These are phyloP conservation scores for Fusarium sp. DNA, from an alignment of 2,329 filamentous ascomycete species.

Conservation along the genomic window DNA sequence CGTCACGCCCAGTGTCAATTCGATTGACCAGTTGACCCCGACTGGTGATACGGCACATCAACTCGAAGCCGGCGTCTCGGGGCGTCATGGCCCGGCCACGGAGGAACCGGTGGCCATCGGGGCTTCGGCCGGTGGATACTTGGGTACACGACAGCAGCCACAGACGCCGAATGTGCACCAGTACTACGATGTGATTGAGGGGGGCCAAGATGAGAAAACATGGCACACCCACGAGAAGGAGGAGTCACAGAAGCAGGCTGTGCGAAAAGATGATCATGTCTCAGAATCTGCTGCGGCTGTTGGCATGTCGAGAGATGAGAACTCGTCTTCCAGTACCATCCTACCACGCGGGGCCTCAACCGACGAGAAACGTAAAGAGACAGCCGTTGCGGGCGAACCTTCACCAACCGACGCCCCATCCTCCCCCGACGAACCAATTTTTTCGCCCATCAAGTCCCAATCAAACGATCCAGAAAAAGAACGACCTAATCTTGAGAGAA, in stretches of 20 bases:
- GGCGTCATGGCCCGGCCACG: conserved; percentile 3
- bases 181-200: not conserved
- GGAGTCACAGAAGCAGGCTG: not conserved
- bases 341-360: not conserved
- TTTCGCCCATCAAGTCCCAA: conserved; percentile 45
- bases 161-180: not conserved
- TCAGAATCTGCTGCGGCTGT: not conserved
- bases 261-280: not conserved
- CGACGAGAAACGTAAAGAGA: conserved; percentile 3
- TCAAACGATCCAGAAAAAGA: conserved; percentile 25
- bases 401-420: conserved; percentile 9
- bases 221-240: not conserved
- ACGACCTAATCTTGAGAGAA: conserved; percentile 35
- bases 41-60: conserved; percentile 3
- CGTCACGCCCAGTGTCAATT: conserved; percentile 36
- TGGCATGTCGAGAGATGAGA: not conserved
- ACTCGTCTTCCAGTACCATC: not conserved
- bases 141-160: conserved; percentile 4
- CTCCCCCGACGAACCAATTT: conserved; percentile 27
- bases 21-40: conserved; percentile 18
- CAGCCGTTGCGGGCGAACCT: not conserved
- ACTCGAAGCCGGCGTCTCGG: conserved; percentile 30
- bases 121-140: not conserved
- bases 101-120: conserved; percentile 9
- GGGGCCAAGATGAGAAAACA: not conserved